phyloP scores from a whole-genome alignment of 331 rosid genomes.

The Pyrus hybrid region DNA sequence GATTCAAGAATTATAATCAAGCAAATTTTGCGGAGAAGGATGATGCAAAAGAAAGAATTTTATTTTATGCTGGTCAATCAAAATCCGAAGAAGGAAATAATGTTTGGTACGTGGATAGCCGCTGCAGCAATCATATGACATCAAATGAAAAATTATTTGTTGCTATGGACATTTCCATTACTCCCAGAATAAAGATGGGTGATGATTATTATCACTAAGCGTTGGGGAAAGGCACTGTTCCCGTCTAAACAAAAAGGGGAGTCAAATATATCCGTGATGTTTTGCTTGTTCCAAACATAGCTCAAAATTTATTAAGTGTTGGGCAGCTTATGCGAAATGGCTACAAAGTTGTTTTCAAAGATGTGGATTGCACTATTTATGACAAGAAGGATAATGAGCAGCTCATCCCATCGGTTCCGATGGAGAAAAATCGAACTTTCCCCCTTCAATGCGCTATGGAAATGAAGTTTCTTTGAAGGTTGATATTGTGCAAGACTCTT shows the following conservation, averaged over 20 bases:
- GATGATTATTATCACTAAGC: background rate
- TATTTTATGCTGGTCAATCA: background rate
- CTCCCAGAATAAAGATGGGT: background rate
- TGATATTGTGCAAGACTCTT: background rate
- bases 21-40: background rate
- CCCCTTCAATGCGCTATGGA: background rate
- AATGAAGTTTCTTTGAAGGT: background rate
- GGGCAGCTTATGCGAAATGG: background rate
- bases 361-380: too few relatives aligned
- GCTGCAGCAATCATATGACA: constrained; percentile 8
- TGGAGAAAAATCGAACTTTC: background rate
- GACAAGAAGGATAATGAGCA: too few relatives aligned
- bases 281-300: background rate
- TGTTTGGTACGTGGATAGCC: background rate
- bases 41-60: background rate
- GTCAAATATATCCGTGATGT: background rate
- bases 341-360: too few relatives aligned
- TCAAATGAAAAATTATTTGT: background rate
- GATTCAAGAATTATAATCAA: background rate
- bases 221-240: background rate
- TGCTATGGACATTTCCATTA: background rate
- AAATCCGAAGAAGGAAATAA: background rate
- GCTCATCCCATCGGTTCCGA: too few relatives aligned
- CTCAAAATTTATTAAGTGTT: background rate
- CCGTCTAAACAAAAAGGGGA: background rate